These are phyloP conservation scores for Penicillium sp. DNA, from an alignment of 2,329 filamentous ascomycete genomes.

Conservation along the genomic window DNA sequence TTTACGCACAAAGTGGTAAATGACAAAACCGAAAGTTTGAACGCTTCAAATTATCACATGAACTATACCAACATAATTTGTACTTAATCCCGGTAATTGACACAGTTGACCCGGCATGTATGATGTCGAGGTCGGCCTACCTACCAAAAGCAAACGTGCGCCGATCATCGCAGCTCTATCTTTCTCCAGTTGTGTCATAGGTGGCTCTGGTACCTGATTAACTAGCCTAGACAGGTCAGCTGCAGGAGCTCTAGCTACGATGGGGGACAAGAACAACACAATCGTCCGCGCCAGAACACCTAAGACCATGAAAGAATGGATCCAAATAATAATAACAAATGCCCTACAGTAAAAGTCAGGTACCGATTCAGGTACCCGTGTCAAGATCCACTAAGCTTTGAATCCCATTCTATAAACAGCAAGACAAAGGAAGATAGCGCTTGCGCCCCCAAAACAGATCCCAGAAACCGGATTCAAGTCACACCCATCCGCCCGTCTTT, in stretches of 20 bases:
- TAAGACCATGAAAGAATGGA: background rate
- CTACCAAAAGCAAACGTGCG: constrained; percentile 1
- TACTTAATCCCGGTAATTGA: background rate
- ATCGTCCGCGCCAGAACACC: background rate
- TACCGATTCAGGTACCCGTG: background rate
- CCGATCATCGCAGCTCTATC: constrained; percentile 6
- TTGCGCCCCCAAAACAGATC: background rate
- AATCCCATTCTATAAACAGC: background rate
- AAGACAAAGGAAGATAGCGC: background rate
- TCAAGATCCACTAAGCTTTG: background rate
- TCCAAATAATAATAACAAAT: background rate
- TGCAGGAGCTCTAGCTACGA: background rate
- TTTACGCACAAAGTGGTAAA: background rate
- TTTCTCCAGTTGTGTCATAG: background rate
- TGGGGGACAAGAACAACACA: background rate
- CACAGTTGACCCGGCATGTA: background rate
- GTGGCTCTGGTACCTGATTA: background rate
- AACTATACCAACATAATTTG: background rate
- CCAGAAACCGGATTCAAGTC: constrained; percentile 10
- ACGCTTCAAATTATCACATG: background rate
- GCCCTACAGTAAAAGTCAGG: background rate
- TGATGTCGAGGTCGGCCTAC: constrained; percentile 2
- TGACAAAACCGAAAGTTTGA: background rate
- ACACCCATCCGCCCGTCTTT: constrained; percentile 1
- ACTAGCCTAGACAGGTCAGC: background rate